These are phyloP conservation scores for Syzygium grande DNA, from an alignment of 345 rosid genomes.

Conservation along the genomic window DNA sequence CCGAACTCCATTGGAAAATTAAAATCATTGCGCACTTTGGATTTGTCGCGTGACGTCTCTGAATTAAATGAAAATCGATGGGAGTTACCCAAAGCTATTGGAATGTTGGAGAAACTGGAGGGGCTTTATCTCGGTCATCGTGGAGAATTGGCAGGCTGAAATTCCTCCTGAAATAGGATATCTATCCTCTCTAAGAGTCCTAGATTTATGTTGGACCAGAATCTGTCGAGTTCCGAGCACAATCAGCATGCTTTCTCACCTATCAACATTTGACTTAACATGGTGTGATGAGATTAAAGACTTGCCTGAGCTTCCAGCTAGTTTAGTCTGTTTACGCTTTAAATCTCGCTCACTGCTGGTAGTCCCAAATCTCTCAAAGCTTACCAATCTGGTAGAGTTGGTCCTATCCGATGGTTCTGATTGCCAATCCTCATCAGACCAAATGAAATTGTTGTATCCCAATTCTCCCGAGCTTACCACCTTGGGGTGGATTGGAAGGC, in stretches of 20 bases:
- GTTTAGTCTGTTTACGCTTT: rapidly evolving
- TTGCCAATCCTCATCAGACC: rapidly evolving
- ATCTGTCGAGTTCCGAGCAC: rapidly evolving
- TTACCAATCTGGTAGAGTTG: too few species aligned
- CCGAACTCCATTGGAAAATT: rapidly evolving
- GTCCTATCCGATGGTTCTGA: too few species aligned
- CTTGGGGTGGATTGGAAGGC: not conserved
- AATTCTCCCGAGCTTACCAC: too few species aligned
- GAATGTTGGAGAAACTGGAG: not conserved
- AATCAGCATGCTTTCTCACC: rapidly evolving
- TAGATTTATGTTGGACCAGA: rapidly evolving
- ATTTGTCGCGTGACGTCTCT: not conserved
- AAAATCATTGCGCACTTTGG: rapidly evolving
- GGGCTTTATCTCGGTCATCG: rapidly evolving
- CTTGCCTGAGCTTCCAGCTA: rapidly evolving
- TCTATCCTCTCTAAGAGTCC: not conserved
- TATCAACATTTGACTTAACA: too few species aligned
- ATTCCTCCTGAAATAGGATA: not conserved
- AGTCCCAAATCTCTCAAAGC: not conserved
- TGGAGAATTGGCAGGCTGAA: rapidly evolving
- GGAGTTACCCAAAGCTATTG: not conserved
- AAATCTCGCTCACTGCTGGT: rapidly evolving
- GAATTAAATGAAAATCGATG: too few species aligned
- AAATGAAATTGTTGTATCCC: rapidly evolving
- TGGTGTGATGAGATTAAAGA: rapidly evolving